phyloP scores from a whole-genome alignment of 495 filamentous ascomycete species.

The Aspergillus heteromorphus region DNA sequence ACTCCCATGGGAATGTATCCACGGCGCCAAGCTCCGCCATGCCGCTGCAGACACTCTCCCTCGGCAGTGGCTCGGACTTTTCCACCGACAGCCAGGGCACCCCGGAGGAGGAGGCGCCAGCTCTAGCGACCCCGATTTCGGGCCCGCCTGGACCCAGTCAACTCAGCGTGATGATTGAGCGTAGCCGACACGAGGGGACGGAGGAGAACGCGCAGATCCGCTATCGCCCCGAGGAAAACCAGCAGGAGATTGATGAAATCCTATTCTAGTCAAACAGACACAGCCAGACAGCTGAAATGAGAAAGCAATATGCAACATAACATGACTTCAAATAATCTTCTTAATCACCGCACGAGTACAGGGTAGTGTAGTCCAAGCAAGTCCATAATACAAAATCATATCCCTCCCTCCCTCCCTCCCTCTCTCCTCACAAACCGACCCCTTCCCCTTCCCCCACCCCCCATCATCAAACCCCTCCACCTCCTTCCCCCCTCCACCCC shows the following conservation, averaged over 20 bases:
- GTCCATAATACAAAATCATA: not conserved
- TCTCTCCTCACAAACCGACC: not conserved
- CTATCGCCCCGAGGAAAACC: not conserved
- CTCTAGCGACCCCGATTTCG: conserved; percentile 4
- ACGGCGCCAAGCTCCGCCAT: conserved; percentile 6
- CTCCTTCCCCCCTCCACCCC: conserved; percentile 12
- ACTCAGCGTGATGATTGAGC: conserved; percentile 18
- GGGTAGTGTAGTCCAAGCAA: too few relatives aligned
- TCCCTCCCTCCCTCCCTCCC: not conserved
- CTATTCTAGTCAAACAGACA: not conserved
- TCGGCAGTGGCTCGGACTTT: not conserved
- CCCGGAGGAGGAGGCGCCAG: not conserved
- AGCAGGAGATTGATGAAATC: not conserved
- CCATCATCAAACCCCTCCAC: not conserved
- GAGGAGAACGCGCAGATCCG: not conserved
- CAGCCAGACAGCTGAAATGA: not conserved
- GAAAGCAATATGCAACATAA: not conserved
- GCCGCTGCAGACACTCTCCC: not conserved
- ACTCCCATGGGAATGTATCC: conserved; percentile 4
- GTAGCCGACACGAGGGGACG: conserved; percentile 3
- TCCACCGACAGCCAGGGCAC: not conserved
- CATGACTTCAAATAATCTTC: not conserved
- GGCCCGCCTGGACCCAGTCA: conserved; percentile 10
- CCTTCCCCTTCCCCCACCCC: not conserved
- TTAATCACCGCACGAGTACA: not conserved